Evolutionary conservation across 2,329 filamentous ascomycete species (phyloP).

Genomic region (Dothideomycetes sp.): DNA sequence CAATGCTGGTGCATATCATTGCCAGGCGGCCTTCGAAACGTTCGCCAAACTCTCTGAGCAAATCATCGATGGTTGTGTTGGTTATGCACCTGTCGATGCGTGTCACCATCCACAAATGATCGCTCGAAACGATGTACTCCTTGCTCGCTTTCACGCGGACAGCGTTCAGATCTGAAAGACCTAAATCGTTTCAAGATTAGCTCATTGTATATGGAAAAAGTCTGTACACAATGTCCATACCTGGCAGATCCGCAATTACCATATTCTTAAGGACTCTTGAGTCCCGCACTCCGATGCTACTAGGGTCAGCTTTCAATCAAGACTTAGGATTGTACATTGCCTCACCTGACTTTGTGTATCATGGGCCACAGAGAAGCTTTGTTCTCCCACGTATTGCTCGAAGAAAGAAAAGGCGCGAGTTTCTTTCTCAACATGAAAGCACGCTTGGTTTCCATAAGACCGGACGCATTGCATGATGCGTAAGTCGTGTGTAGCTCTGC

Average conservation of each 20-base stretch:
- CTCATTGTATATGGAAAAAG: neutral
- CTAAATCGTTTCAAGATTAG: neutral
- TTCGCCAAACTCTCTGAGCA: slow-evolving; percentile 17
- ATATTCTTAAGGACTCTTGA: slow-evolving; percentile 16
- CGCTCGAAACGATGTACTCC: slow-evolving; percentile 18
- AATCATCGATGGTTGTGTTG: slow-evolving; percentile 14
- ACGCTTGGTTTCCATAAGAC: neutral
- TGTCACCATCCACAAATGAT: slow-evolving; percentile 19
- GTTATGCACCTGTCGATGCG: slow-evolving; percentile 17
- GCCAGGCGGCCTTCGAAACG: slow-evolving; percentile 17
- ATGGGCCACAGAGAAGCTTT: neutral
- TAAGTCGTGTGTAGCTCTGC: neutral
- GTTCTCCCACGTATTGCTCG: neutral
- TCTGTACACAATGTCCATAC: neutral
- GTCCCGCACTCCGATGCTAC: neutral
- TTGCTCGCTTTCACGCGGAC: slow-evolving; percentile 16
- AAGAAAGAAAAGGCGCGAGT: neutral
- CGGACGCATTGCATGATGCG: neutral
- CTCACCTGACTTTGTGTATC: neutral
- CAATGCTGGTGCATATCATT: slow-evolving; percentile 19
- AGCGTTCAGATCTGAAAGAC: slow-evolving; percentile 20
- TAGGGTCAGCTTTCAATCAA: neutral
- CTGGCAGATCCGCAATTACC: slow-evolving; percentile 21
- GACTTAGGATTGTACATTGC: neutral
- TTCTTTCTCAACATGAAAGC: neutral